phyloP scores from a whole-genome alignment of 192 early-diverging fungal species.

The Backusella macrospora region DNA sequence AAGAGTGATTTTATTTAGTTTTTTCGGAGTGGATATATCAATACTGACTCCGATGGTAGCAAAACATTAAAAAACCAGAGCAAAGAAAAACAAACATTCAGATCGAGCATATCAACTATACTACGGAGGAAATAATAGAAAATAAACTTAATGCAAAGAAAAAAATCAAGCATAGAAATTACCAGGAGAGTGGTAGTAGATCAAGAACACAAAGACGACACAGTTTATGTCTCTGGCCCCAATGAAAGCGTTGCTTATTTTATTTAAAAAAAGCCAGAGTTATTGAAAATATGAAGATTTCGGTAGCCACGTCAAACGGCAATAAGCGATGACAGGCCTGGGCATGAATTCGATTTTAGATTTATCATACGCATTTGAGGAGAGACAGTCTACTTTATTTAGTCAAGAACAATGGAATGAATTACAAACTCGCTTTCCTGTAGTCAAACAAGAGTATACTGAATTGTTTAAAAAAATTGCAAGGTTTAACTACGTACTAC shows the following conservation, averaged over 20 bases:
- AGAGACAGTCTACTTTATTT: conserved; percentile 2
- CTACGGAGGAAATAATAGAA: neutral
- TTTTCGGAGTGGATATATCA: too few relatives aligned
- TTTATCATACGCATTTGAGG: neutral
- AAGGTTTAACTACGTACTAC: neutral
- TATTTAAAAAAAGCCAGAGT: neutral
- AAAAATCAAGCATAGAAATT: neutral
- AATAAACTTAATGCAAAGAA: neutral
- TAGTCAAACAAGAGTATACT: neutral
- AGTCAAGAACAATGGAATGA: neutral
- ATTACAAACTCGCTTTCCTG: neutral
- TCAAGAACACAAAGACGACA: neutral
- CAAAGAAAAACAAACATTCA: neutral
- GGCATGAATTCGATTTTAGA: conserved; percentile 17
- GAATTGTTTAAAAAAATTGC: neutral
- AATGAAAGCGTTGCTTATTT: neutral
- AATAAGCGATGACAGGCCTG: neutral
- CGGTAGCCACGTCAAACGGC: neutral
- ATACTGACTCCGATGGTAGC: too few relatives aligned
- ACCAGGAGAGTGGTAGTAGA: neutral
- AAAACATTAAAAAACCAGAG: neutral
- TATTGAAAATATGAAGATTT: neutral
- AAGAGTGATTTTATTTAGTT: too few relatives aligned
- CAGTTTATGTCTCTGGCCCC: neutral
- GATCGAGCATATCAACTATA: neutral